Percentiles rank a stretch among this genome's conserved stretches.
Evolutionary conservation across 2,329 filamentous ascomycete genomes (phyloP).

Genomic region (Sclerotinia sclerotiorum): DNA sequence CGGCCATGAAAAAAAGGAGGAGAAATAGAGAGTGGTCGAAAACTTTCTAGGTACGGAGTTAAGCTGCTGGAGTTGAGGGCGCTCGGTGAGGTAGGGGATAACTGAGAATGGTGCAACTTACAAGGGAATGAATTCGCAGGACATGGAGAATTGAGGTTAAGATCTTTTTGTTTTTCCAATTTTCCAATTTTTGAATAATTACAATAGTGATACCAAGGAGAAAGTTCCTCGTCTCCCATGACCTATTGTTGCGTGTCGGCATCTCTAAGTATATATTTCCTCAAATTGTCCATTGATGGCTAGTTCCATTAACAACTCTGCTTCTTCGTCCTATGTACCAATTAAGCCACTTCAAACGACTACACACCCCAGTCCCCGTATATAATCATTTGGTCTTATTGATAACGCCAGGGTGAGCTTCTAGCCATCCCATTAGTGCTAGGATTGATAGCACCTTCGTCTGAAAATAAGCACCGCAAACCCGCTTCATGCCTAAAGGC

Average conservation of each 20-base stretch:
- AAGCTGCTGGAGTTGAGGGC: too few relatives aligned
- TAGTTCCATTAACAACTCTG: neutral
- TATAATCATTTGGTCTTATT: neutral
- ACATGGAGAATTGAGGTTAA: neutral
- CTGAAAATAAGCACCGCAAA: neutral
- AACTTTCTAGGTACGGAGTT: neutral
- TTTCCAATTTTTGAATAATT: too few relatives aligned
- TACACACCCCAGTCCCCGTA: neutral
- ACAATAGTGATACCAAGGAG: neutral
- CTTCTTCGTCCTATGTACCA: neutral
- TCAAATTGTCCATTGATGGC: neutral
- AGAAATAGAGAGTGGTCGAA: neutral
- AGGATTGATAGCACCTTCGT: neutral
- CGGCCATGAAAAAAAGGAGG: constrained; percentile 17
- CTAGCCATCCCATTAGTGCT: too few relatives aligned
- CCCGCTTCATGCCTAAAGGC: neutral
- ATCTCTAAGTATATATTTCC: neutral
- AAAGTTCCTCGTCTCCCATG: neutral
- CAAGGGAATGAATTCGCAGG: neutral
- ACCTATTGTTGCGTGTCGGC: too few relatives aligned
- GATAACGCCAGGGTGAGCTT: too few relatives aligned
- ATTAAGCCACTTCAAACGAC: too few relatives aligned
- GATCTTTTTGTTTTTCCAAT: neutral
- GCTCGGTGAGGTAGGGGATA: too few relatives aligned
- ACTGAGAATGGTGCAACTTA: too few relatives aligned